phyloP scores from a whole-genome alignment of 768 basidiomycete species.

The Sistotremastrum suecicum region DNA sequence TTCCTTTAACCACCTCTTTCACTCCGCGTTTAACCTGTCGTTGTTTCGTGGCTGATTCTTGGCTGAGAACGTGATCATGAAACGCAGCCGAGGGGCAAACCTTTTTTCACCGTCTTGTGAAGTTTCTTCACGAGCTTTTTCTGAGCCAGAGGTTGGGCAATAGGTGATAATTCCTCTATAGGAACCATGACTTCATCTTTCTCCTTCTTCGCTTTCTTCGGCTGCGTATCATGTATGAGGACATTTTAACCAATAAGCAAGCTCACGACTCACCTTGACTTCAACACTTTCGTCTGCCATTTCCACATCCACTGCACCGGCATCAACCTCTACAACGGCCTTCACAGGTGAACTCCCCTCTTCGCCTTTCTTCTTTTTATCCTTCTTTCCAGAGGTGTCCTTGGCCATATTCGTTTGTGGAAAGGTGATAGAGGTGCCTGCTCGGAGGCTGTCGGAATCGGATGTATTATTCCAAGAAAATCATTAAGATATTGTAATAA shows the following conservation, averaged over 20 bases:
- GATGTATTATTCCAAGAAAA: too few species aligned
- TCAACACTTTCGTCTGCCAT: constrained; percentile 19
- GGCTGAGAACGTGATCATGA: background rate
- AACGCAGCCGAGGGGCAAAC: constrained; percentile 24
- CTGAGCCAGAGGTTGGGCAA: constrained; percentile 86
- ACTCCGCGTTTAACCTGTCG: constrained; percentile 96
- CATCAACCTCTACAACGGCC: constrained; percentile 28
- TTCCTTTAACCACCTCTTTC: constrained; percentile 96
- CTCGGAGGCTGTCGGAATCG: too few species aligned
- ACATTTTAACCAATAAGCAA: background rate
- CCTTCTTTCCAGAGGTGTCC: constrained; percentile 67
- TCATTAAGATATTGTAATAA: too few species aligned
- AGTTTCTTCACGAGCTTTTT: constrained; percentile 91
- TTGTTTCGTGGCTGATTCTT: constrained; percentile 65
- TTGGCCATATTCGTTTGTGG: constrained; percentile 35
- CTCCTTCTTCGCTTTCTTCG: constrained; percentile 52
- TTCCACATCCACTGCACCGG: constrained; percentile 25
- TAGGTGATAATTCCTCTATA: constrained; percentile 77
- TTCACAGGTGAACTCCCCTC: constrained; percentile 17
- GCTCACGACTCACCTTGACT: constrained; percentile 3
- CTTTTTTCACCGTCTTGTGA: constrained; percentile 90
- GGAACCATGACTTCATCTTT: constrained; percentile 55
- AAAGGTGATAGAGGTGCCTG: too few species aligned
- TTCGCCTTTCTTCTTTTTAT: constrained; percentile 46
- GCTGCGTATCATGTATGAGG: constrained; percentile 12